These are phyloP conservation scores for Penicillium sp. DNA, from an alignment of 2,329 filamentous ascomycete genomes.

Conservation along the genomic window DNA sequence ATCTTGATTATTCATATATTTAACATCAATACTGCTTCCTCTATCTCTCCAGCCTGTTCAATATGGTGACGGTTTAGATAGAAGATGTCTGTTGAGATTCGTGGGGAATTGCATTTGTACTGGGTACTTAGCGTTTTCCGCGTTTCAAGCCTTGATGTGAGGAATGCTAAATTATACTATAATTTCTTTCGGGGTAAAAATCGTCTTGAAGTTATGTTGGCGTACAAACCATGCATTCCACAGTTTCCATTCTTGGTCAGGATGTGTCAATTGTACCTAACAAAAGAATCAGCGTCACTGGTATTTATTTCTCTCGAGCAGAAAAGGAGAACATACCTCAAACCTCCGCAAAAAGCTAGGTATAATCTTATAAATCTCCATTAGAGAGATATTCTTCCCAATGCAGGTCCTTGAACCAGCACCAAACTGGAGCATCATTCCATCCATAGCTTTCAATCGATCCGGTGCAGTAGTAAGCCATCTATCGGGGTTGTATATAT, in stretches of 20 bases:
- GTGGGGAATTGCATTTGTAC: background rate
- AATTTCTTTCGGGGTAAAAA: background rate
- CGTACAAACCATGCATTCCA: constrained; percentile 2
- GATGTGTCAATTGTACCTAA: background rate
- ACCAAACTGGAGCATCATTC: constrained; percentile 22
- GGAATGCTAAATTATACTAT: background rate
- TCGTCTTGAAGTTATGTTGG: background rate
- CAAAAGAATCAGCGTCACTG: background rate
- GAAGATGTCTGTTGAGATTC: background rate
- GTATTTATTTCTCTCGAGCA: too few relatives aligned
- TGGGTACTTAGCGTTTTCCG: too few relatives aligned
- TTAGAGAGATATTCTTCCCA: constrained; percentile 30
- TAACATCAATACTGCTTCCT: too few relatives aligned
- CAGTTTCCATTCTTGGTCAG: background rate
- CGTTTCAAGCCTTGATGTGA: background rate
- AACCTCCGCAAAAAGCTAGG: constrained; percentile 26
- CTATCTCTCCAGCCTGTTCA: too few relatives aligned
- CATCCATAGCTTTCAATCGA: constrained; percentile 14
- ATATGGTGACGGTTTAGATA: too few relatives aligned
- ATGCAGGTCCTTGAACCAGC: constrained; percentile 28
- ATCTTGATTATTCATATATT: too few relatives aligned
- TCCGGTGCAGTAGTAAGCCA: constrained; percentile 14
- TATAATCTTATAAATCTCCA: constrained; percentile 31
- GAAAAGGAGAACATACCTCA: constrained; percentile 4
- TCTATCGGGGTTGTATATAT: constrained; percentile 46